Base-by-base conservation (phyloP, 306 rosid species). In the Quercus rubra region DNA sequence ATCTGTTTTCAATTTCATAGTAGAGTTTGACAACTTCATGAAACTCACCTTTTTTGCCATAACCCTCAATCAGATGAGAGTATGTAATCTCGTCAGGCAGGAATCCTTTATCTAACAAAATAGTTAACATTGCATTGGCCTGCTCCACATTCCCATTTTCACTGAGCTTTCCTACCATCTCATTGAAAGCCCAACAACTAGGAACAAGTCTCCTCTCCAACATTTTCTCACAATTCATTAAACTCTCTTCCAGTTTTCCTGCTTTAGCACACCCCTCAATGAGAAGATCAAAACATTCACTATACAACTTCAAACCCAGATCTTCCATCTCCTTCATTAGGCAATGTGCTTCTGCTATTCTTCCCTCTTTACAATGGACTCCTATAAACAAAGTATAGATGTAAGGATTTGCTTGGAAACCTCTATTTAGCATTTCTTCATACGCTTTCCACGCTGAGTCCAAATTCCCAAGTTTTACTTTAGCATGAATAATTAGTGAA, bases 1-100 rank as follows among this genome's bases (percentile, higher is more conserved):
- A 85, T 77, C 75, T 87, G 56, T 83, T 76, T 82, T 85, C 93
- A 97, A 91, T 88, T 76, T 92, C 97, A 62, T 87, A 85, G 85
- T 86, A 94, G 56, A 92, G 86, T 86, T 94, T 92, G n/a, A 91
- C 71, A 73, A 84, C 84, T 71, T 85, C 92, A 41, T 83, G 80
- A 77, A 70, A 83, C 78, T 87, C 85, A 21, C 78, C 78, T 17
- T 79, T 90, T 62, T 55, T 54, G 43, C 81, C 84, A 79, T 84
- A 94, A 63, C 97, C 97, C 21, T 75, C 52, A 21, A 91, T 87
- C 82, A 91, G 80, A 73, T 25, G 76, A 62, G 84, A 72, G 77
- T 88, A 94, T 2, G 94, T 90, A 62, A 74, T 71, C 78, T 81
- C 97, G 90, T 68, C 84, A 78, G 21, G 83, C 94, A 15, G 85